Conservation (phyloP, 768 basidiomycete genomes). For the Leccinellum rugosiceps region DNA sequence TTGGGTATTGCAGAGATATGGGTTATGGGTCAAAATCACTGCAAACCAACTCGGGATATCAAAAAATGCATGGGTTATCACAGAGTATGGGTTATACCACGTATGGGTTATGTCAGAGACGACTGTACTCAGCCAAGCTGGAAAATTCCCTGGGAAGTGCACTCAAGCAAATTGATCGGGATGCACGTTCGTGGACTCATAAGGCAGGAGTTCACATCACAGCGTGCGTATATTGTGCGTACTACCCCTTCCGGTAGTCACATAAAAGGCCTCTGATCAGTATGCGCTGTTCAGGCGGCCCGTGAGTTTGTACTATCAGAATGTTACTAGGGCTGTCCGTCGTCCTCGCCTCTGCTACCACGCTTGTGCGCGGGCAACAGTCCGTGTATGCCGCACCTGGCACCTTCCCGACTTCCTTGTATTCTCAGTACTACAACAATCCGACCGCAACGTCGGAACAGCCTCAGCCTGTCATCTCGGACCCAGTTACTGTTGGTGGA, state of each 20-base stretch:
- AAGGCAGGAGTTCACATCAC: not conserved
- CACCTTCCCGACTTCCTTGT: slow-evolving; percentile 62
- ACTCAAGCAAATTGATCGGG: not conserved
- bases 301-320: not conserved
- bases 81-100: too few species aligned
- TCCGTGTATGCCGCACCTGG: slow-evolving; percentile 53
- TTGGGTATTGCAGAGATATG: too few species aligned
- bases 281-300: not conserved
- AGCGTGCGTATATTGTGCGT: slow-evolving; percentile 6
- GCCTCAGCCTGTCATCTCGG: slow-evolving; percentile 74
- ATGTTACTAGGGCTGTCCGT: slow-evolving; percentile 14
- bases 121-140: too few species aligned
- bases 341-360: slow-evolving; percentile 1
- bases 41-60: too few species aligned
- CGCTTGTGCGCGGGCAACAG: slow-evolving; percentile 10
- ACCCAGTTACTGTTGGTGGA: slow-evolving; percentile 56
- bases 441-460: slow-evolving; percentile 72
- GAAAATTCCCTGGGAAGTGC: too few species aligned
- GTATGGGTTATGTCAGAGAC: too few species aligned
- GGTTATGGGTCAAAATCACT: too few species aligned
- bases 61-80: too few species aligned
- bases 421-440: slow-evolving; percentile 64
- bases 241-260: not conserved
- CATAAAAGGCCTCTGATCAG: slow-evolving; percentile 12
- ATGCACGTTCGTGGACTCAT: slow-evolving; percentile 23